A percentile compares a stretch with the other conserved stretches of the same genome.
These are phyloP conservation scores for Kazachstania africana DNA, from an alignment of 805 yeast species.

Conservation along the genomic window DNA sequence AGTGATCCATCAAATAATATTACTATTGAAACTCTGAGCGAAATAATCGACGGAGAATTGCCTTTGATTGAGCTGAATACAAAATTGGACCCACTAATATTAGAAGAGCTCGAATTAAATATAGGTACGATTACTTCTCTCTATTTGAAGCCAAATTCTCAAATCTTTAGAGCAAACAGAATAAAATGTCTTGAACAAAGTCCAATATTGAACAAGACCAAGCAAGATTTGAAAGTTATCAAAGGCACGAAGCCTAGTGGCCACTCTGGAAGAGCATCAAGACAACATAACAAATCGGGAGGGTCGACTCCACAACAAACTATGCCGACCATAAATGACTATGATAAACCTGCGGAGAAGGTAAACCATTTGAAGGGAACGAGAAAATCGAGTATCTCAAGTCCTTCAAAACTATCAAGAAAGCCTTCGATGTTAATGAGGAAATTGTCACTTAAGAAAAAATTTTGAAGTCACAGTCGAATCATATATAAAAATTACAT, in stretches of 20 bases:
- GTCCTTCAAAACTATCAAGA: constrained; percentile 23
- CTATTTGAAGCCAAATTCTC: constrained; percentile 73
- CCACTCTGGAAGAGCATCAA: background rate
- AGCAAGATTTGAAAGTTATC: constrained; percentile 10
- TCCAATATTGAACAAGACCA: constrained; percentile 31
- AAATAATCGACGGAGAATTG: constrained; percentile 45
- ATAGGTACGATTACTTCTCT: constrained; percentile 77
- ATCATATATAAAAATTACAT: background rate
- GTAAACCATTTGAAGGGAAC: constrained; percentile 26
- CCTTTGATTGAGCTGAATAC: constrained; percentile 65
- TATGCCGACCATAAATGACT: constrained; percentile 25
- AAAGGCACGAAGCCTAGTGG: no score
- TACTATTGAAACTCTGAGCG: constrained; percentile 30
- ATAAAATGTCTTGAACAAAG: constrained; percentile 38
- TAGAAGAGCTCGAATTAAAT: constrained; percentile 74
- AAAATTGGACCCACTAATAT: constrained; percentile 50
- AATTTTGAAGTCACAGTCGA: constrained; percentile 3
- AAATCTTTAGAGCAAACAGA: constrained; percentile 59
- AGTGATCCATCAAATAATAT: constrained; percentile 24
- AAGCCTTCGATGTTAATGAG: constrained; percentile 28
- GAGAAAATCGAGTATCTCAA: constrained; percentile 19
- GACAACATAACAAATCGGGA: background rate
- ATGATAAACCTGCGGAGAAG: constrained; percentile 30
- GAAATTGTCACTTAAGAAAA: constrained; percentile 11
- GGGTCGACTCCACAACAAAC: background rate